Percentiles rank a stretch among this genome's conserved stretches.
phyloP scores from a whole-genome alignment of 2,329 filamentous ascomycete species.

The Trichocomaceae sp. region DNA sequence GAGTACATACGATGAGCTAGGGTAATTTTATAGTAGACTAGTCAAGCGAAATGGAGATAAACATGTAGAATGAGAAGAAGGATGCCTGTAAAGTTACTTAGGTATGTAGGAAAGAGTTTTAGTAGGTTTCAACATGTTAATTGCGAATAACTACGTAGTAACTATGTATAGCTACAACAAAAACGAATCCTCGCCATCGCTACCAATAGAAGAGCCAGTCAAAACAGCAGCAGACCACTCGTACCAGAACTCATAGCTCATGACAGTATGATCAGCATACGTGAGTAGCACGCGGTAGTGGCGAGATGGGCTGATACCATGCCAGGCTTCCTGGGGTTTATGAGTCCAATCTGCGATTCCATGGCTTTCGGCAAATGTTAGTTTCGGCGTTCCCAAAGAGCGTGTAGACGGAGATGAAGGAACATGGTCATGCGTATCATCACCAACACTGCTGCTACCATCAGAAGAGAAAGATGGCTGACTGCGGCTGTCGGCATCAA shows the following conservation, averaged over 20 bases:
- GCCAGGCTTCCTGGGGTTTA: conserved; percentile 33
- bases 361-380: conserved; percentile 30
- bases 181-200: not conserved
- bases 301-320: conserved; percentile 36
- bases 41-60: too few relatives aligned
- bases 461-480: not conserved
- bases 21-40: too few relatives aligned
- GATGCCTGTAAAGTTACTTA: too few relatives aligned
- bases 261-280: conserved; percentile 50
- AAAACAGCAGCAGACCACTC: conserved; percentile 26
- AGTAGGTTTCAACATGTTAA: too few relatives aligned
- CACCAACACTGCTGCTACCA: not conserved
- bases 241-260: conserved; percentile 55
- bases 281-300: conserved; percentile 50
- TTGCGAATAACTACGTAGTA: too few relatives aligned
- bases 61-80: too few relatives aligned
- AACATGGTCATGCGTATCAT: not conserved
- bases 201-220: not conserved
- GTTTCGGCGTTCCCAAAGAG: conserved; percentile 1
- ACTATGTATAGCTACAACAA: not conserved
- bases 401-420: conserved; percentile 1
- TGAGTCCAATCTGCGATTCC: conserved; percentile 27
- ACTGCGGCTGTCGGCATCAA: conserved; percentile 1
- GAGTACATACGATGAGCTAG: too few relatives aligned
- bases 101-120: too few relatives aligned